Percentiles rank a stretch among this genome's conserved stretches.
Evolutionary conservation across 2,329 filamentous ascomycete genomes (phyloP).

Genomic region (Clonostachys rhizophaga): DNA sequence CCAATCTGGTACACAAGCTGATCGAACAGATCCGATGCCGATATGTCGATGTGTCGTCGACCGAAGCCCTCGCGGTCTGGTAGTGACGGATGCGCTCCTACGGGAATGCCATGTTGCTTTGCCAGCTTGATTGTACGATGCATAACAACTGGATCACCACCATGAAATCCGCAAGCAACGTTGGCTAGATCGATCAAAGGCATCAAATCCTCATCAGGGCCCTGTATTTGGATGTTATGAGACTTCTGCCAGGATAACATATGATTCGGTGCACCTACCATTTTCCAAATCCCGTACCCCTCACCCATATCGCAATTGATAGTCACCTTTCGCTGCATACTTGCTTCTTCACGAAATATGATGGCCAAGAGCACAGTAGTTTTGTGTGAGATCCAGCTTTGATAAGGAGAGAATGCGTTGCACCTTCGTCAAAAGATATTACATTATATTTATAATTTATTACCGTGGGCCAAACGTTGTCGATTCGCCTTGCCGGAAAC

Average conservation of each 20-base stretch:
- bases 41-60: conserved; percentile 54
- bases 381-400: no score
- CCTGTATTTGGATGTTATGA: conserved; percentile 17
- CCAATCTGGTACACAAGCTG: conserved; percentile 60
- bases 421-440: no score
- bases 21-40: conserved; percentile 50
- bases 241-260: neutral
- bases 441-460: no score
- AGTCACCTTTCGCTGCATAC: neutral
- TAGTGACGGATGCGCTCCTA: conserved; percentile 16
- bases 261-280: conserved; percentile 12
- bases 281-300: conserved; percentile 36
- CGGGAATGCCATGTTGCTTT: conserved; percentile 28
- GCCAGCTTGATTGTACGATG: conserved; percentile 51
- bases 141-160: conserved; percentile 60
- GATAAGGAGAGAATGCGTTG: no score
- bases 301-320: conserved; percentile 51
- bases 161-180: conserved; percentile 56
- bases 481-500: no score
- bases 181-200: conserved; percentile 59
- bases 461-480: no score
- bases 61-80: conserved; percentile 63
- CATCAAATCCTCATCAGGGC: conserved; percentile 56
- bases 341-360: no score
- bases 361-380: no score